Evolutionary conservation across 345 rosid genomes (phyloP), one percentile per base, ranked within the genome.

Genomic region (Arabis hirsuta): DNA sequence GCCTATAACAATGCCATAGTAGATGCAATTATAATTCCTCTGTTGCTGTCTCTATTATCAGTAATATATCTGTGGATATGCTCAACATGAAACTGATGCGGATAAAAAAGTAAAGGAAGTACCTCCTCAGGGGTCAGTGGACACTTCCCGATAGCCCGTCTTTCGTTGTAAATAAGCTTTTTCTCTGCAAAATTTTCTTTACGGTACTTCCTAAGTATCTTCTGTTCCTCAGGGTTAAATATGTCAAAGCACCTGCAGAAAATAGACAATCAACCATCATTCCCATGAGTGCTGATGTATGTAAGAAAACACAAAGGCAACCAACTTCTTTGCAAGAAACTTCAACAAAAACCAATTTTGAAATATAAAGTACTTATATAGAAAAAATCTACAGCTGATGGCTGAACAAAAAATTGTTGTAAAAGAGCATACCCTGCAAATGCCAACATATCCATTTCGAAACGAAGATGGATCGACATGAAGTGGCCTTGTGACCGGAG

Each of bases 361-460:
- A 19, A 39, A 2, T 66, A 32, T 16, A 50, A 27, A 20, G 10
- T 66, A 59, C 62, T 58, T 67, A 14, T 1, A 60, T n/a, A 41
- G 47, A 62, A 63, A 69, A 11, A 58, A 9, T 16, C 34, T 61
- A 61, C 54, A 73, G 58, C 62, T 27, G 61, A 47, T 42, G 46
- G 43, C 22, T 16, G 42, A 42, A 63, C 39, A 41, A 57, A 57
- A 55, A 59, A 61, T 56, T 12, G 71, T 19, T 16, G 72, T 32
- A 70, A 45, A 67, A 66, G 73, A 77, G 52, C 84, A 53, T 91
- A 96, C 99, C 99, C 98, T 2, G 99, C 98, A 83, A 92, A 96
- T 22, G 99, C 90, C 71, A 96, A 86, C 99, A 96, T 96, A 82
- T 96, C 98, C 98, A 88, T 90, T 87, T 96, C 99, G 56, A 96